Conservation (phyloP, 163 green algal species). For the Chlamydomonas reinhardtii region DNA sequence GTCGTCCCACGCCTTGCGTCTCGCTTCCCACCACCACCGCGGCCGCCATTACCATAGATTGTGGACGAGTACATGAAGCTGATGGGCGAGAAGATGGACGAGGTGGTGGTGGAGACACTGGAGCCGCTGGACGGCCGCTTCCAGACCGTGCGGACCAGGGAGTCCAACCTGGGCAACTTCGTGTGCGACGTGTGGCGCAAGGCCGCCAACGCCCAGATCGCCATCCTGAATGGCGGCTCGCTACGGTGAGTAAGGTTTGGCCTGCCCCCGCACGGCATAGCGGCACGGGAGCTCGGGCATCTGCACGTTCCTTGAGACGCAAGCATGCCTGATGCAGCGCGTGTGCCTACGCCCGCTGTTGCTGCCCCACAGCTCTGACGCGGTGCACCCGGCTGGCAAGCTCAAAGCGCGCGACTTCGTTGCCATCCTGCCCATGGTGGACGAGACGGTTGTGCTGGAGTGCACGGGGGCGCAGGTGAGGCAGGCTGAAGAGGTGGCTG, state of each 20-base stretch:
- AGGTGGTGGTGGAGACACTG: constrained; percentile 52
- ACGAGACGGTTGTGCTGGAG: constrained; percentile 75
- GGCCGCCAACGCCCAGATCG: constrained; percentile 64
- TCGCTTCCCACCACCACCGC: too few relatives aligned
- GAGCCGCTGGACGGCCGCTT: constrained; percentile 80
- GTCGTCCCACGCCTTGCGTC: too few relatives aligned
- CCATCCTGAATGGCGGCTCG: constrained; percentile 78
- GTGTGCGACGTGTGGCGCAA: constrained; percentile 65
- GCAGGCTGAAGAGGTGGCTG: too few relatives aligned
- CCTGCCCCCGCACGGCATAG: too few relatives aligned
- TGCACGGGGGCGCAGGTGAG: constrained; percentile 61
- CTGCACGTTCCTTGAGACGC: too few relatives aligned
- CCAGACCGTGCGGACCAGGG: constrained; percentile 65
- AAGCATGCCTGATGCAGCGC: too few relatives aligned
- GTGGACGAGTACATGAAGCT: constrained; percentile 50
- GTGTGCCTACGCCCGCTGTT: too few relatives aligned
- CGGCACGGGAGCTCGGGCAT: too few relatives aligned
- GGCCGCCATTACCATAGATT: background rate
- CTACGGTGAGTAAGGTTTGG: constrained; percentile 37
- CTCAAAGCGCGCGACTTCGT: constrained; percentile 75
- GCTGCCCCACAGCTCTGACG: constrained; percentile 46
- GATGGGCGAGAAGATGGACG: constrained; percentile 45
- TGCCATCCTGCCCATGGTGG: constrained; percentile 83
- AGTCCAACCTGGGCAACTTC: constrained; percentile 85
- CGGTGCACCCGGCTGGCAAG: constrained; percentile 59